These are phyloP conservation scores for Exutisphaerella laricina DNA, from an alignment of 2,329 filamentous ascomycete species.

Conservation along the genomic window DNA sequence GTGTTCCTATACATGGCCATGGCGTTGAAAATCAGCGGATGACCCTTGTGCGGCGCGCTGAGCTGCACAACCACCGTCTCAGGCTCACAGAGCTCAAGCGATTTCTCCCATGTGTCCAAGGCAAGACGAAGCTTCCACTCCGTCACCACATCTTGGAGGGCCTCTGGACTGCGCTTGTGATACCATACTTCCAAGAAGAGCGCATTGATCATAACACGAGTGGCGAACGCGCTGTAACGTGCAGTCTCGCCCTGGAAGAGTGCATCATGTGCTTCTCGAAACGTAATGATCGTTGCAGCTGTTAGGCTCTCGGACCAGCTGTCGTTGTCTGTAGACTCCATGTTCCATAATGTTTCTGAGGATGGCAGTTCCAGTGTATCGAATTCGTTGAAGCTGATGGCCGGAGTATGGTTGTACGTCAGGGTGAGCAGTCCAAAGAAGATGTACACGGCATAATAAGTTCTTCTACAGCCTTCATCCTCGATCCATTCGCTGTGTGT, in stretches of 20 bases:
- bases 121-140: conserved; percentile 96
- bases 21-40: conserved; percentile 95
- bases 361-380: conserved; percentile 89
- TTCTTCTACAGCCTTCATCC: conserved; percentile 91
- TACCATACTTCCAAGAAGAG: conserved; percentile 99
- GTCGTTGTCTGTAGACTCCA: conserved; percentile 69
- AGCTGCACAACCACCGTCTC: conserved; percentile 83
- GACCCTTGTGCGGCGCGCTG: conserved; percentile 90
- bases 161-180: conserved; percentile 96
- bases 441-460: conserved; percentile 98
- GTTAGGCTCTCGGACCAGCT: conserved; percentile 77
- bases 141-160: conserved; percentile 91
- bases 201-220: conserved; percentile 97
- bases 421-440: conserved; percentile 94
- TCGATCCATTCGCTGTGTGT: conserved; percentile 90
- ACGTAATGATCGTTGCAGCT: conserved; percentile 69
- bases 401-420: conserved; percentile 96
- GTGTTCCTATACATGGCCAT: conserved; percentile 97
- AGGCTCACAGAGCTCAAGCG: conserved; percentile 84
- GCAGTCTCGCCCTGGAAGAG: conserved; percentile 89
- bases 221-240: conserved; percentile 93
- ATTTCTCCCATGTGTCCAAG: conserved; percentile 98
- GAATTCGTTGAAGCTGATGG: conserved; percentile 97
- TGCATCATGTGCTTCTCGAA: conserved; percentile 89
- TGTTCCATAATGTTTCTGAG: conserved; percentile 90